These are phyloP conservation scores for Cenchrus purpureus DNA, from an alignment of 176 grass and related monocot species.

Conservation along the genomic window DNA sequence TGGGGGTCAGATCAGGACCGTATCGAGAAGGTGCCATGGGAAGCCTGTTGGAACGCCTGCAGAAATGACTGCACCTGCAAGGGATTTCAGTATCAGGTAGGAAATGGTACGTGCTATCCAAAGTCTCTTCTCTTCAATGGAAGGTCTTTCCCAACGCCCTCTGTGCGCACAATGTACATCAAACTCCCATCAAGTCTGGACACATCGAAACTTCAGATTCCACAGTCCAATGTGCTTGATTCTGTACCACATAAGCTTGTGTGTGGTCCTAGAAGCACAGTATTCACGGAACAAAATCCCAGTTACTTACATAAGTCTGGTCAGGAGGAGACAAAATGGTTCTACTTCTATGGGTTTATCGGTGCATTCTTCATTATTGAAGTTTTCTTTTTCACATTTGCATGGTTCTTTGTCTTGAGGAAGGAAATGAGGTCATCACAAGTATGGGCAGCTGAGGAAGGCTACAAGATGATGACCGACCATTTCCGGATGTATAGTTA, in stretches of 20 bases:
- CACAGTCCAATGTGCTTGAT: constrained; percentile 38
- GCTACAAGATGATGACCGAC: constrained; percentile 48
- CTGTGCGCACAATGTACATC: constrained; percentile 54
- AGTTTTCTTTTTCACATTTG: constrained; percentile 46
- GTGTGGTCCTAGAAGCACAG: background rate
- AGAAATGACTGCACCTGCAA: constrained; percentile 36
- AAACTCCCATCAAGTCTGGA: constrained; percentile 36
- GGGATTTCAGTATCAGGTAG: constrained; percentile 53
- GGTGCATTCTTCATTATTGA: constrained; percentile 37
- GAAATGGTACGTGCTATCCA: constrained; percentile 57
- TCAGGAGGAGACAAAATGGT: constrained; percentile 26
- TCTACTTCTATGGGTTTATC: constrained; percentile 48
- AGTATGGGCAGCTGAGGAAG: constrained; percentile 46
- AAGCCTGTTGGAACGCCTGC: background rate
- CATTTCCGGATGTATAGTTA: constrained; percentile 55
- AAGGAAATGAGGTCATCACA: constrained; percentile 41
- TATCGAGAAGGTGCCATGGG: background rate
- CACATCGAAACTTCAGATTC: background rate
- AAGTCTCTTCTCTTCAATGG: constrained; percentile 53
- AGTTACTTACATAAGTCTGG: background rate
- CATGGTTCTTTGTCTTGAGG: constrained; percentile 58
- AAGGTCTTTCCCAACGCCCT: constrained; percentile 40
- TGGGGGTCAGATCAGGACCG: constrained; percentile 54
- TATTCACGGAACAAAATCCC: background rate
- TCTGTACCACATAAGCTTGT: background rate